These are phyloP conservation scores for Allodekkera sacchari DNA, from an alignment of 805 yeast species.

Conservation along the genomic window DNA sequence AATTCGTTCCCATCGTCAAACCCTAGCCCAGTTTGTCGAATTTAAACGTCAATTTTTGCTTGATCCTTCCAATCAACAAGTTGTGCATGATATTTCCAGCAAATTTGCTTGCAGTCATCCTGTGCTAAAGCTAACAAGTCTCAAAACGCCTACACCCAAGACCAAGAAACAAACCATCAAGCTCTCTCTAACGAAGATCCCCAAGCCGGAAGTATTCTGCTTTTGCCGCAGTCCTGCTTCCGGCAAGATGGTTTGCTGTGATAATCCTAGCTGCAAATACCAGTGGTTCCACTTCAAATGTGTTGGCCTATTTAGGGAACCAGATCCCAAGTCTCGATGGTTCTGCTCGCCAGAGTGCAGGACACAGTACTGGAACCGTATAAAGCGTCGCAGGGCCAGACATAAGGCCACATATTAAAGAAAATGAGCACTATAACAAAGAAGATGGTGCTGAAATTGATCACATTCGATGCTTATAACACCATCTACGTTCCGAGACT, in stretches of 20 bases:
- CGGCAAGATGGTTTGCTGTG: conserved; percentile 97
- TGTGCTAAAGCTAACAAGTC: no score
- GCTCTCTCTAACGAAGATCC: not conserved
- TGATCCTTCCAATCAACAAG: not conserved
- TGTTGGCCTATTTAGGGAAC: conserved; percentile 83
- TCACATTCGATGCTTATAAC: conserved; percentile 63
- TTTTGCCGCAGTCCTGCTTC: conserved; percentile 44
- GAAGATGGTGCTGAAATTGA: conserved; percentile 15
- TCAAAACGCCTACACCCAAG: no score
- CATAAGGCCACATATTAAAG: conserved; percentile 1
- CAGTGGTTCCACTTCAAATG: conserved; percentile 98
- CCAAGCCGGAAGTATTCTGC: conserved; percentile 29
- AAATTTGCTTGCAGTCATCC: no score
- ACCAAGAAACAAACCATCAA: not conserved
- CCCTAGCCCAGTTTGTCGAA: no score
- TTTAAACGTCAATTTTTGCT: not conserved
- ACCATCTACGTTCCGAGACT: conserved; percentile 52
- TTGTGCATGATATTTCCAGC: no score
- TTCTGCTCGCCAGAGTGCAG: conserved; percentile 74
- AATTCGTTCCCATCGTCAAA: no score
- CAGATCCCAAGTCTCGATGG: conserved; percentile 70
- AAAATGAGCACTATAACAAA: conserved; percentile 8
- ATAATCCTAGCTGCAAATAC: conserved; percentile 69
- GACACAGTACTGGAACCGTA: no score
- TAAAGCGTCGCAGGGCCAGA: not conserved